Percentiles rank a stretch among this genome's conserved stretches.
Conservation (phyloP, 1,284 basidiomycete species). For the Hymenochaete sp. region DNA sequence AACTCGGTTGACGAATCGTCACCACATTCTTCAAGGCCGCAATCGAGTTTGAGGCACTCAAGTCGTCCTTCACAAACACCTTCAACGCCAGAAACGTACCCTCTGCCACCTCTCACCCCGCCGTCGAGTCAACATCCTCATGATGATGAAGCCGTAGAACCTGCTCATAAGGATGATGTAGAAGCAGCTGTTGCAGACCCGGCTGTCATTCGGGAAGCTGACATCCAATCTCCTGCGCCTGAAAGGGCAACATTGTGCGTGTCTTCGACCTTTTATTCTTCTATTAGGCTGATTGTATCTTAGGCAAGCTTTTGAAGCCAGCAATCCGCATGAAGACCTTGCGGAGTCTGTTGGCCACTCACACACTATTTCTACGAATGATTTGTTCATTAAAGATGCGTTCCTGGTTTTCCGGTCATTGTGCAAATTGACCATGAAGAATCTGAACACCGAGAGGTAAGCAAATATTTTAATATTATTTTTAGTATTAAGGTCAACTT, state of each 20-base stretch:
- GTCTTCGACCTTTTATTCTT: background rate
- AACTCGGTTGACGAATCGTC: conserved; percentile 23
- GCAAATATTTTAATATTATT: background rate
- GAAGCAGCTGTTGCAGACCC: conserved; percentile 13
- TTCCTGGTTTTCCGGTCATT: conserved; percentile 93
- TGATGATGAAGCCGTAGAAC: conserved; percentile 7
- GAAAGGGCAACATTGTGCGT: conserved; percentile 11
- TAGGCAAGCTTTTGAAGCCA: conserved; percentile 23
- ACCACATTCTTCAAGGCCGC: conserved; percentile 21
- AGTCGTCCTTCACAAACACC: conserved; percentile 24
- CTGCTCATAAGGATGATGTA: conserved; percentile 12
- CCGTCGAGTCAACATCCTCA: conserved; percentile 12
- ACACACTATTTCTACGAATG: conserved; percentile 50
- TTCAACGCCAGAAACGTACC: conserved; percentile 26
- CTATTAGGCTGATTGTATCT: background rate
- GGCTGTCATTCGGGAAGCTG: background rate
- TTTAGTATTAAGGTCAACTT: conserved; percentile 6
- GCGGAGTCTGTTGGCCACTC: conserved; percentile 20
- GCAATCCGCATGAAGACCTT: conserved; percentile 27
- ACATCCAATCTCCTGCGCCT: conserved; percentile 7
- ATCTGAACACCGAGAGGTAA: conserved; percentile 84
- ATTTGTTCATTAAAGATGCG: conserved; percentile 91
- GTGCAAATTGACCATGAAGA: conserved; percentile 98
- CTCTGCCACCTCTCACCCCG: conserved; percentile 20
- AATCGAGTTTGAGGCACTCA: conserved; percentile 18